Evolutionary conservation across 2,329 filamentous ascomycete genomes (phyloP), one percentile per base, ranked within the genome.

Genomic region (Sarocladium brachiariae): DNA sequence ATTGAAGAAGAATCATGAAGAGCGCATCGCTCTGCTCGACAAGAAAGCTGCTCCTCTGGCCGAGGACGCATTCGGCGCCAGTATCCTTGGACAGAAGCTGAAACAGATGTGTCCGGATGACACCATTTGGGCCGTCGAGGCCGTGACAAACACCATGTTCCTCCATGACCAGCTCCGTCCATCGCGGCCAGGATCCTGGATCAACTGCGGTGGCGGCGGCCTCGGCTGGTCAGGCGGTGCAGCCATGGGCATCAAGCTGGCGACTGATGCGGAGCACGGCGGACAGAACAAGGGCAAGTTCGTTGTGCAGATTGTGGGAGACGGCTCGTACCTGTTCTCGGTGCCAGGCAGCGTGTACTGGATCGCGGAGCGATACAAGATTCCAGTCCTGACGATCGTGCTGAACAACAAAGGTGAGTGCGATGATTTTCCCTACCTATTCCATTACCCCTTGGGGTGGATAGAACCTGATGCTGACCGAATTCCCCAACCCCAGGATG

Each of bases 171-270:
- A 89, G 55, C 69, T 92, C 6, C 80, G 82, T 56, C 75, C 80
- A 1, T 80, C 75, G 0, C 61, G 80, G 0, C 86, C 87, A 0
- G 85, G 86, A 0, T 80, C 78, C 1, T 89, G 83, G 82, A 78
- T 90, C 60, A 89, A 89, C 59, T 89, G 86, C 62, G 86, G 87
- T 2, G 86, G 84, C 4, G 86, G 85, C 11, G 87, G 87, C 2
- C 77, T 90, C 0, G 86, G 86, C 1, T 91, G 87, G 87, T 85
- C 80, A 11, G 86, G 86, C 14, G 87, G 87, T 14, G 87, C 70
- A 43, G 81, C 84, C 1, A 65, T 90, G 1, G 87, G 87, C 2
- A 81, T 89, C 60, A 89, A 89, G 61, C 75, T 90, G 4, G 87
- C 85, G 0, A 78, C 57, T 2, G 63, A 65, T 24, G 47, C 52